Evolutionary conservation across 2,329 filamentous ascomycete genomes (phyloP).

Genomic region (Colletotrichum lindemuthianum): DNA sequence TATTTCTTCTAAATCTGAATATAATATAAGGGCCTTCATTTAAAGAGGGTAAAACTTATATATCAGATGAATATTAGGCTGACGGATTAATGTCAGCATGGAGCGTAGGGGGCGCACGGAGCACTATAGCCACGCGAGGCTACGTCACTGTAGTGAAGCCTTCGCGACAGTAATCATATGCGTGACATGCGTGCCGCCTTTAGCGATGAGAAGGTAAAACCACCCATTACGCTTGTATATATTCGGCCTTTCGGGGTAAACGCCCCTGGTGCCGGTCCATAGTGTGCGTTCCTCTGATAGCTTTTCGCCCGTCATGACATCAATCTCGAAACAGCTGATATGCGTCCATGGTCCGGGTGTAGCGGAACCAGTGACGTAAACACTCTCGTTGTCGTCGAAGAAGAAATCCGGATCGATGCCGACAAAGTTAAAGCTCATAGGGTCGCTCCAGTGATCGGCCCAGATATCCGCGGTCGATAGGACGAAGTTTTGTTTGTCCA

Average conservation of each 20-base stretch:
- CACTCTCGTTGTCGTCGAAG: slow-evolving; percentile 53
- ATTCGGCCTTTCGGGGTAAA: slow-evolving; percentile 47
- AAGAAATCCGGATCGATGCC: slow-evolving; percentile 52
- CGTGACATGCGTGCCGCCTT: slow-evolving; percentile 48
- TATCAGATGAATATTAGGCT: too few relatives aligned
- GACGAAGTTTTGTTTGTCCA: slow-evolving; percentile 36
- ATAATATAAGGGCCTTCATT: too few relatives aligned
- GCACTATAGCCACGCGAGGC: too few relatives aligned
- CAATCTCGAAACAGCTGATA: slow-evolving; percentile 38
- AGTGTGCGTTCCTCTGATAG: not conserved
- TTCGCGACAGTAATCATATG: too few relatives aligned
- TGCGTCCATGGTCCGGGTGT: slow-evolving; percentile 33
- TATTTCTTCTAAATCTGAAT: too few relatives aligned
- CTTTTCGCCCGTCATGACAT: slow-evolving; percentile 15
- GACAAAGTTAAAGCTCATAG: slow-evolving; percentile 46
- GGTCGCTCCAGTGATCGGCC: slow-evolving; percentile 40
- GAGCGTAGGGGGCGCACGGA: too few relatives aligned
- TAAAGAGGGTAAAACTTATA: too few relatives aligned
- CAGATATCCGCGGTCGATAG: slow-evolving; percentile 39
- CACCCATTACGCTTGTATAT: slow-evolving; percentile 49
- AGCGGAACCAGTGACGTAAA: slow-evolving; percentile 43
- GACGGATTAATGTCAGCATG: too few relatives aligned
- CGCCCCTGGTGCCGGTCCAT: not conserved
- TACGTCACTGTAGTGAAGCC: too few relatives aligned
- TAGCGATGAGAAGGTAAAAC: slow-evolving; percentile 53